Evolutionary conservation across 768 basidiomycete species (phyloP).

Genomic region (Leccinum aurantiacum): DNA sequence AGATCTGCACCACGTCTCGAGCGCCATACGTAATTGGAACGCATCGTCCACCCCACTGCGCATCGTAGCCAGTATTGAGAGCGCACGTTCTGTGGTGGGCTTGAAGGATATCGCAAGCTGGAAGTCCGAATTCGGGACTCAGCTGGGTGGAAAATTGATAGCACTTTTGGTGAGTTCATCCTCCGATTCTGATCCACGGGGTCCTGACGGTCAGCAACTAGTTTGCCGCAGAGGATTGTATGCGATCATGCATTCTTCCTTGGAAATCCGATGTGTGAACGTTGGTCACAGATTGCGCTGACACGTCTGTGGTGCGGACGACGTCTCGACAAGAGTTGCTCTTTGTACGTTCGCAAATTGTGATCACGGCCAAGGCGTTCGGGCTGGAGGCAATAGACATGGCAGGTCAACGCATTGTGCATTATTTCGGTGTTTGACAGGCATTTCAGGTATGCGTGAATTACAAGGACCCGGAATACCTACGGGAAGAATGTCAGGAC

Average conservation of each 20-base stretch:
- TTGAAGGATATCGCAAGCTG: slow-evolving; percentile 71
- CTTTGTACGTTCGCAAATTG: slow-evolving; percentile 80
- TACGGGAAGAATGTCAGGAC: slow-evolving; percentile 76
- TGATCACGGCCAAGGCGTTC: slow-evolving; percentile 80
- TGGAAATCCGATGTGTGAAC: slow-evolving; percentile 5
- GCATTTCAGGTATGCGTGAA: slow-evolving; percentile 75
- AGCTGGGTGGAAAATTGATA: slow-evolving; percentile 52
- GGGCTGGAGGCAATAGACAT: slow-evolving; percentile 87
- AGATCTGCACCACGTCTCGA: slow-evolving; percentile 65
- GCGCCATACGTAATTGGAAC: slow-evolving; percentile 22
- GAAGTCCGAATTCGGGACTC: slow-evolving; percentile 47
- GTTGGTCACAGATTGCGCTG: slow-evolving; percentile 73
- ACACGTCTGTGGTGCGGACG: slow-evolving; percentile 80
- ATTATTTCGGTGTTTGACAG: slow-evolving; percentile 4
- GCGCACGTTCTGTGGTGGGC: slow-evolving; percentile 68
- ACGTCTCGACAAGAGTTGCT: slow-evolving; percentile 72
- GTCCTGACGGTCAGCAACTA: slow-evolving; percentile 31
- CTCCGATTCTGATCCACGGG: not conserved
- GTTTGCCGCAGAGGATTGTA: slow-evolving; percentile 97
- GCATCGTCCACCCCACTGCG: slow-evolving; percentile 43
- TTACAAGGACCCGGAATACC: slow-evolving; percentile 68
- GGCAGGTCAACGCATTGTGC: slow-evolving; percentile 43
- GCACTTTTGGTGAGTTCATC: slow-evolving; percentile 53
- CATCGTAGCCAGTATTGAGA: slow-evolving; percentile 84
- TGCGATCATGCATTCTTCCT: slow-evolving; percentile 19